Base-by-base conservation (phyloP, 1,139 yeast species). In the Candida sanyaensis region DNA sequence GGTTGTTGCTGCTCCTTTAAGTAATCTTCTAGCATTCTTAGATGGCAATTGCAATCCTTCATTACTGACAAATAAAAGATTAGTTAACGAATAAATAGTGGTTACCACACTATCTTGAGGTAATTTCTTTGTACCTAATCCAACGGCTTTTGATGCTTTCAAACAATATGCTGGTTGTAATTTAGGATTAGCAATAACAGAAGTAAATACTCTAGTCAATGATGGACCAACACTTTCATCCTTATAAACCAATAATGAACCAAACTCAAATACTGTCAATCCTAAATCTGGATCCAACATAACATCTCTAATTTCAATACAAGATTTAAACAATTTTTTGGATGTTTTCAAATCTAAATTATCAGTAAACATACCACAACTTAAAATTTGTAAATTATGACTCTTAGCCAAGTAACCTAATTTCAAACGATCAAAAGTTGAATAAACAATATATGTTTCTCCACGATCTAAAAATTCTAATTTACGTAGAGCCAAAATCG, bases 31-130 rank as follows among this genome's bases (percentile, higher is more conserved):
- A 5, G 67, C 52, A 38, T 63, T 60, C 43, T 72, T 62, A 1
- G 60, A 55, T 26, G 47, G 52, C 23, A 49, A 50, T 48, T 59
- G 64, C 33, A 48, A 50, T 5, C 67, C 68, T 55, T 71, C 78
- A 49, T 75, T 77, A 10, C 83, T 83, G 13, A 81, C 81, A 42
- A 85, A 79, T 33, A 93, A 69, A 57, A 88, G 70, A 63, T 93
- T 93, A 26, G 89, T 82, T 55, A 92, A 75, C 0, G 96, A 86
- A 64, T 93, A 93, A 48, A 93, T 84, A 1, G 93, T 81, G n/a
- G 96, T 86, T 10, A 91, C 89, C 17, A 88, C 84, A 0, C 89
- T 83, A 63, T 91, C 97, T 60, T 90, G 95, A 24, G 88, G 74
- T 46, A 81, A 64, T 13, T 72, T 71, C 52, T 71, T 76, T 54